A percentile compares a stretch with the other conserved stretches of the same genome.
Evolutionary conservation across 768 basidiomycete genomes (phyloP).

Genomic region (Flagelloscypha sp.): DNA sequence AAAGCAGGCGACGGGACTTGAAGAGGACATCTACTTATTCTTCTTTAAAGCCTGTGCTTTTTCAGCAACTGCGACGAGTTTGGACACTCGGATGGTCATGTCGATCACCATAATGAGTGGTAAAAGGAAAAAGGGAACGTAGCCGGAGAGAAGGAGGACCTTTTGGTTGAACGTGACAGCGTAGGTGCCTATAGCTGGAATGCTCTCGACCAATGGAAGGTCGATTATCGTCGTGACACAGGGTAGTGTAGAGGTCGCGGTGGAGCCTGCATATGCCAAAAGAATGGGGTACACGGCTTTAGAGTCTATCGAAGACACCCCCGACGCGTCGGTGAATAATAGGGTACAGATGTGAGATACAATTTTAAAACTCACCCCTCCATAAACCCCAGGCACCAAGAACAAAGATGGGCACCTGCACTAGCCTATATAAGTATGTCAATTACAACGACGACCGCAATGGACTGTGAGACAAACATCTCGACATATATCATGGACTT

Average conservation of each 20-base stretch:
- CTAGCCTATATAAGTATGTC: slow-evolving; percentile 30
- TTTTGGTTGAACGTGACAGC: slow-evolving; percentile 22
- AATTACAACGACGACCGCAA: background rate
- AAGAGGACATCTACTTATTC: no score
- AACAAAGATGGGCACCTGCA: slow-evolving; percentile 73
- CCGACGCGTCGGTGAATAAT: no score
- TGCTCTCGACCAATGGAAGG: no score
- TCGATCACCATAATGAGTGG: slow-evolving; percentile 50
- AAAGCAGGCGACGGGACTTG: no score
- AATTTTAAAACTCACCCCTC: slow-evolving; percentile 31
- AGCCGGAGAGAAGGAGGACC: slow-evolving; percentile 39
- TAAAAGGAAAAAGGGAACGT: slow-evolving; percentile 53
- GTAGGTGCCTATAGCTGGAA: background rate
- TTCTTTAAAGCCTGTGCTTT: no score
- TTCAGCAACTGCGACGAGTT: no score
- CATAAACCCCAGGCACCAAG: slow-evolving; percentile 56
- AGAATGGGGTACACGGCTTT: slow-evolving; percentile 38
- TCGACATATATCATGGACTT: slow-evolving; percentile 57
- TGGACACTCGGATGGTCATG: slow-evolving; percentile 28
- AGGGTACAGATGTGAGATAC: no score
- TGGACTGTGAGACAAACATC: slow-evolving; percentile 30
- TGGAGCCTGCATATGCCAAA: slow-evolving; percentile 50
- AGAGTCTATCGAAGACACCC: no score
- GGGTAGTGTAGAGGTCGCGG: slow-evolving; percentile 49
- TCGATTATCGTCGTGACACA: slow-evolving; percentile 39